Base-by-base conservation (phyloP, 2,329 filamentous ascomycete genomes). In the Sclerotinia trifoliorum region DNA sequence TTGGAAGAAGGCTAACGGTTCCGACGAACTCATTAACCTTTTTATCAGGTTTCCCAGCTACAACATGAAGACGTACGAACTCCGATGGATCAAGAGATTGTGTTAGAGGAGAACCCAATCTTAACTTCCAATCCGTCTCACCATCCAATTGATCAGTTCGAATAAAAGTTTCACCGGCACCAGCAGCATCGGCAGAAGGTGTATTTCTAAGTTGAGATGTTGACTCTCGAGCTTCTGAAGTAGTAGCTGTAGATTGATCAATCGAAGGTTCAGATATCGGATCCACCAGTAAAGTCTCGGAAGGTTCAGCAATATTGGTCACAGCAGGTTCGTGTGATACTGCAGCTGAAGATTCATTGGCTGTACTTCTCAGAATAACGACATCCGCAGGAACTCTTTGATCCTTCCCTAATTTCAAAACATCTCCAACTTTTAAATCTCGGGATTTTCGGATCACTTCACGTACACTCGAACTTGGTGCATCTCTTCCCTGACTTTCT, bases 61-160 rank as follows among this genome's bases (percentile, higher is more conserved):
- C 91, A 61, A 99, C 86, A 35, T 84, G 84, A 46, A 90, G 80
- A 24, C 87, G 83, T 65, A 88, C 83, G 71, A 97, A 88, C 72
- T 97, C 92, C 57, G 87, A 86, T 1, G 89, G 80, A 0, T 88
- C 80, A 26, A 99, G 81, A n/a, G 83, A 85, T 76, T 99, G 95
- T 0, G 94, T 94, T 35, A 98, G 80, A 0, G 92, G 88, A 17
- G 93, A 95, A 1, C 95, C 93, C 48, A 98, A 80, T 42, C 96
- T 89, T 68, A 99, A 82, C 80, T 99, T 99, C 96, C 95, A 99
- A 77, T 99, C 95, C 0, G 95, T 99, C 80, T 99, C 95, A 74
- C 95, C 95, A 76, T 99, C 95, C 13, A 99, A 84, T 77, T 99
- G 95, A 79, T 99, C 95, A 2, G 96, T 99, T 70, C 95, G 87